These are phyloP conservation scores for Salix exigua DNA, from an alignment of 345 rosid genomes.

Conservation along the genomic window DNA sequence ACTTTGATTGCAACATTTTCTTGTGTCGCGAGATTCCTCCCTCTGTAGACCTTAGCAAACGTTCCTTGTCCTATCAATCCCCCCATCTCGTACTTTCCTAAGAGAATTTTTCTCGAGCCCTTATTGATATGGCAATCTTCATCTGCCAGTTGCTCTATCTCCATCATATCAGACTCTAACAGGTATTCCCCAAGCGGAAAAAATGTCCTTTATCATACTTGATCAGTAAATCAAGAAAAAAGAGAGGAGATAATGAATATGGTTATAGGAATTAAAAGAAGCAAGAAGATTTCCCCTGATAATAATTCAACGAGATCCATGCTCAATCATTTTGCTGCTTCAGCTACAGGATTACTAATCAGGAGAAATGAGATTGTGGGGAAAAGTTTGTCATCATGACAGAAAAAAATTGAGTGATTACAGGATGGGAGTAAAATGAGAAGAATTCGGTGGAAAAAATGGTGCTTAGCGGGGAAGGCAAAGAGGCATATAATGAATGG, in stretches of 20 bases:
- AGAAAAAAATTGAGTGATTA: background rate
- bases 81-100: constrained; percentile 24
- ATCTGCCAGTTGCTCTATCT: background rate
- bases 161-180: background rate
- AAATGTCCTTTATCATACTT: background rate
- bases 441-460: background rate
- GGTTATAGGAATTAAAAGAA: background rate
- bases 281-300: background rate
- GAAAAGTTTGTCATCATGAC: background rate
- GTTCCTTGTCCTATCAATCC: constrained; percentile 21
- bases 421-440: background rate
- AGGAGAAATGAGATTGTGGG: background rate
- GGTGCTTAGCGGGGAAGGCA: constrained; percentile 8
- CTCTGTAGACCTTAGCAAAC: constrained; percentile 23
- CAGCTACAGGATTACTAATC: background rate
- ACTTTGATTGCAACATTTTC: constrained; percentile 27
- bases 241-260: background rate
- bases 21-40: constrained; percentile 9
- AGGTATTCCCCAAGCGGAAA: background rate
- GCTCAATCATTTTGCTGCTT: background rate
- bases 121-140: background rate
- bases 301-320: background rate
- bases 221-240: background rate
- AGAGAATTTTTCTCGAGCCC: constrained; percentile 5
- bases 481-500: background rate